Base-by-base conservation (phyloP, 192 early-diverging fungal species). In the Irineochytrium annulatum region DNA sequence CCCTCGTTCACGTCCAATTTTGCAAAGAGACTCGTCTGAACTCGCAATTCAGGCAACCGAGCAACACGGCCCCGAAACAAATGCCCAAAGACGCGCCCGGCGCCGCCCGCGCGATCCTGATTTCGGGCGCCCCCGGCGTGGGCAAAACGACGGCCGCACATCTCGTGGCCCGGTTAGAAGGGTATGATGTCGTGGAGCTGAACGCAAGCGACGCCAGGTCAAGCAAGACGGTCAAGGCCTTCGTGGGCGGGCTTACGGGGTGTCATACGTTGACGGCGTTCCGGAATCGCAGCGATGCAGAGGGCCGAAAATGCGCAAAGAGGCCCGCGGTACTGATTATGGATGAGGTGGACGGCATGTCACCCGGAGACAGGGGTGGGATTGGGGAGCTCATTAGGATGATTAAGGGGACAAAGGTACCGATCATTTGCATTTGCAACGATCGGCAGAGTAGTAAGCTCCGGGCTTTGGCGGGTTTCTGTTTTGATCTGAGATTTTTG, bases 331-430 rank as follows among this genome's bases (percentile, higher is more conserved):
- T 94, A 0, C 70, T 99, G 4, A 88, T 99, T 39, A 99, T 99
- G 97, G 97, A 99, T 74, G 97, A 99, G 68, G 92, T 97, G 0
- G 97, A 99, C 69, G 97, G 97, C 31, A 99, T 99, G 97, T 91
- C 93, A 3, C 87, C 82, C 34, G 94, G 95, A 22, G 97, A 99
- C 70, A 83, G 94, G 33, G 97, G 95, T 41, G 97, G 97, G 29
- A 75, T 70, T 2, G 81, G 83, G 0, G 92, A 95, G 68, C 75
- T 99, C 54, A 92, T 92, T 48, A 71, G 86, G 55, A 67, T 99
- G 43, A 91, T 99, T 52, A 94, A 92, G 65, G 92, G 88, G 55
- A 86, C 91, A 3, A 83, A 89, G 63, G 87, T 88, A 67, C 97
- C 97, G 20, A 91, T 99, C 27, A 96, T 99, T 52, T 97, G 97